Percentiles rank a stretch among this genome's conserved stretches.
Evolutionary conservation across 768 basidiomycete species (phyloP).

Genomic region (Mycena epipterygia): DNA sequence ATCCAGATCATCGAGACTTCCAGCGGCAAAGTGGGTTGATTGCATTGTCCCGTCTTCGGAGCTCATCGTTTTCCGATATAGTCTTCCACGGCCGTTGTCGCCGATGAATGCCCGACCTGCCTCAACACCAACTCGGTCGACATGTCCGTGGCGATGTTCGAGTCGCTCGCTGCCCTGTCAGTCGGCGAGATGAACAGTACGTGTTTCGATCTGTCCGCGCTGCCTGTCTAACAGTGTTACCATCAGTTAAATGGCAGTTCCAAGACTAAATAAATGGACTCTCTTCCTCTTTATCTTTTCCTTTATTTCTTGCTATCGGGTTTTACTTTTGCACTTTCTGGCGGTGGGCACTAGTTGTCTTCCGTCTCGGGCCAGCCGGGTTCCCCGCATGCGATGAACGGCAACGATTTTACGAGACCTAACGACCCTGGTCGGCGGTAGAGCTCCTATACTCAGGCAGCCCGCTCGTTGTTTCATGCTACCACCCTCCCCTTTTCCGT

Average conservation of each 20-base stretch:
- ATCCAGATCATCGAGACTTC: conserved; percentile 75
- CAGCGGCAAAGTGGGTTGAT: conserved; percentile 60
- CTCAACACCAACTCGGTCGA: conserved; percentile 20
- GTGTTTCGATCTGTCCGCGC: neutral
- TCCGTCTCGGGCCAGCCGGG: conserved; percentile 25
- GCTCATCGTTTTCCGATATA: conserved; percentile 32
- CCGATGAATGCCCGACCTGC: conserved; percentile 86
- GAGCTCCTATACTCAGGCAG: conserved; percentile 34
- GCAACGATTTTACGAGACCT: conserved; percentile 51
- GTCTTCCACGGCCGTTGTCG: conserved; percentile 74
- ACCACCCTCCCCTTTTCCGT: conserved; percentile 8
- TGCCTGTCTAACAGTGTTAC: neutral
- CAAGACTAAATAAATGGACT: neutral
- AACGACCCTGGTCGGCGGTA: conserved; percentile 60
- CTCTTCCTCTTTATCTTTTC: conserved; percentile 15
- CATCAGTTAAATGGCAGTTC: conserved; percentile 28
- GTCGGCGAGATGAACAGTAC: conserved; percentile 28
- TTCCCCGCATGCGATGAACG: conserved; percentile 26
- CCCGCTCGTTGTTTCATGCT: conserved; percentile 15
- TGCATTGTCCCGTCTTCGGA: neutral
- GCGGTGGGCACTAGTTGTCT: conserved; percentile 10
- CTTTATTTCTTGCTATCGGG: conserved; percentile 26
- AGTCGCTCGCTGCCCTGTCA: conserved; percentile 12
- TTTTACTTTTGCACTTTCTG: conserved; percentile 18
- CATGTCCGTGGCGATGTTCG: conserved; percentile 25